These are phyloP conservation scores for Cladosporium sp. DNA, from an alignment of 2,329 filamentous ascomycete genomes.

Conservation along the genomic window DNA sequence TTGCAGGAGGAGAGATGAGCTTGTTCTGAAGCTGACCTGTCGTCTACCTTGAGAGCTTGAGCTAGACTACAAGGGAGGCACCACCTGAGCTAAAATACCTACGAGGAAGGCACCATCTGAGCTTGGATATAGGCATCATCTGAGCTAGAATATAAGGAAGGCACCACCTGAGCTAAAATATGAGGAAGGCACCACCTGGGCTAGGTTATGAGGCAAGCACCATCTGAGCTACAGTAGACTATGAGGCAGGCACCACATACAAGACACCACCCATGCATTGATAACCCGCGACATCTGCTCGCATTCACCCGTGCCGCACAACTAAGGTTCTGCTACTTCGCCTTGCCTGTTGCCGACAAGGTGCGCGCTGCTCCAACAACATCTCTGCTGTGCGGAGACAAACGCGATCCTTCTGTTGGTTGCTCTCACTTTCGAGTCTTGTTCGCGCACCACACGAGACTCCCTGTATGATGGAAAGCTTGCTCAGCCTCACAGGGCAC, in stretches of 20 bases:
- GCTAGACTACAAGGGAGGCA: not conserved
- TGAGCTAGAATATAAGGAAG: too few relatives aligned
- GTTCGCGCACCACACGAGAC: not conserved
- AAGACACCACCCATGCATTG: not conserved
- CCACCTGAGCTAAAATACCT: not conserved
- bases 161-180: not conserved
- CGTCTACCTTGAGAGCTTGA: too few relatives aligned
- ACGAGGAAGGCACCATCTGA: too few relatives aligned
- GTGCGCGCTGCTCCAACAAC: not conserved
- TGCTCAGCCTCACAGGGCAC: not conserved
- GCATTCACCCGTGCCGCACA: not conserved
- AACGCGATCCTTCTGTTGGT: conserved; percentile 1
- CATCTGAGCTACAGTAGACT: too few relatives aligned
- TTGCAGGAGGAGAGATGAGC: not conserved
- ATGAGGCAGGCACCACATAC: not conserved
- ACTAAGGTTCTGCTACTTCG: not conserved
- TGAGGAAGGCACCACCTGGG: too few relatives aligned
- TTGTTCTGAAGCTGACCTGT: not conserved
- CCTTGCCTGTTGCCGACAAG: not conserved
- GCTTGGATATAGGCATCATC: too few relatives aligned
- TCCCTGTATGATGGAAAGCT: not conserved
- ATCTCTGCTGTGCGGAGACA: not conserved
- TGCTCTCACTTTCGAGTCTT: not conserved
- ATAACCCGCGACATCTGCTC: not conserved
- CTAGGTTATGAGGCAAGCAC: too few relatives aligned